These are phyloP conservation scores for Abrus pulchellus DNA, from an alignment of 306 rosid genomes.

Conservation along the genomic window DNA sequence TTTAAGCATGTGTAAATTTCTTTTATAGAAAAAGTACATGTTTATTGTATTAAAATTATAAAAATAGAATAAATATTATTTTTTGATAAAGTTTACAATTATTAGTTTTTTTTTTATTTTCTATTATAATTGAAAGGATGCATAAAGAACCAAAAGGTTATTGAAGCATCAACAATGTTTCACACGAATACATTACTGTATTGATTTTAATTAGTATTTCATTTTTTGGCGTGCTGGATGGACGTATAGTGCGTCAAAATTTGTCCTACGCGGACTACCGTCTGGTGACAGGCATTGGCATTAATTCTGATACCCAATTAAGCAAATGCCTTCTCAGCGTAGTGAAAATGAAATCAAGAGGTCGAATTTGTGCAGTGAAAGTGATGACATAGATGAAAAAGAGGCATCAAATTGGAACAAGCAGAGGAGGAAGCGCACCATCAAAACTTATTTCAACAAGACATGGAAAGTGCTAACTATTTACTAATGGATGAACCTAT, in stretches of 20 bases:
- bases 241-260: conserved; percentile 1
- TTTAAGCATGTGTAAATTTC: too few relatives aligned
- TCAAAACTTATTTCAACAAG: not conserved
- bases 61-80: too few relatives aligned
- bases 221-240: not conserved
- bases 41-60: too few relatives aligned
- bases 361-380: not conserved
- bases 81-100: too few relatives aligned
- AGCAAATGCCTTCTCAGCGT: conserved; percentile 17
- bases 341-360: conserved; percentile 11
- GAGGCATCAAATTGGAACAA: conserved; percentile 22
- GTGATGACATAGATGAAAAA: not conserved
- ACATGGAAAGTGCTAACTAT: not conserved
- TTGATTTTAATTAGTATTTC: not conserved
- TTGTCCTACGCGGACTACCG: conserved; percentile 18
- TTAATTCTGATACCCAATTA: not conserved
- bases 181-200: conserved; percentile 24
- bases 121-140: too few relatives aligned
- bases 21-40: too few relatives aligned
- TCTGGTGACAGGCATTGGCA: not conserved
- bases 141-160: not conserved
- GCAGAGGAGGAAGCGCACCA: conserved; percentile 25
- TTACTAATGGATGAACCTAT: not conserved
- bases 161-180: conserved; percentile 13
- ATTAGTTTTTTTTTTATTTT: too few relatives aligned